These are phyloP conservation scores for Chloropicon primus DNA, from an alignment of 139 green algal species.

Conservation along the genomic window DNA sequence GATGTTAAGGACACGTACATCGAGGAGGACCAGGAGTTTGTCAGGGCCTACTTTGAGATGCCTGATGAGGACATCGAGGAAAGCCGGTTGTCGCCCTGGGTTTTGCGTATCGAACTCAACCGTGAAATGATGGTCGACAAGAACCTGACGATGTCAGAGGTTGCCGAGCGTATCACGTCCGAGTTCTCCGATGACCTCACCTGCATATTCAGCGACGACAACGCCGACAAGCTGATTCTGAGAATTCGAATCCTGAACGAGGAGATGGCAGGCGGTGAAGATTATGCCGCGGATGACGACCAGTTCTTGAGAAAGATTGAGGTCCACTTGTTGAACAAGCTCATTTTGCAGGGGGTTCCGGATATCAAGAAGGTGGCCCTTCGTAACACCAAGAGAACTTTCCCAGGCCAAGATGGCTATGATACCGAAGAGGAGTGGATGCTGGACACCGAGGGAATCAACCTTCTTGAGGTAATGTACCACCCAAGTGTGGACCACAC, in stretches of 20 bases:
- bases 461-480: constrained; percentile 81
- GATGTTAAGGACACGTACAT: constrained; percentile 68
- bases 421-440: constrained; percentile 76
- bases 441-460: constrained; percentile 95
- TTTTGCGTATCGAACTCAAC: constrained; percentile 91
- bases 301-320: constrained; percentile 68
- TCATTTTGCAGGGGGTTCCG: constrained; percentile 54
- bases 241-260: constrained; percentile 57
- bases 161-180: constrained; percentile 60
- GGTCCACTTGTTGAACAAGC: constrained; percentile 51
- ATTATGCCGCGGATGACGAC: constrained; percentile 27
- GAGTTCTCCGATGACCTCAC: constrained; percentile 83
- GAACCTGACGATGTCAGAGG: constrained; percentile 58
- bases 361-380: constrained; percentile 90
- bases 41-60: constrained; percentile 76
- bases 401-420: constrained; percentile 36
- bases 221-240: constrained; percentile 83
- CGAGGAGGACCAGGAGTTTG: constrained; percentile 73
- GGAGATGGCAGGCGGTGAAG: constrained; percentile 13
- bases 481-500: constrained; percentile 76
- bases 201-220: constrained; percentile 93
- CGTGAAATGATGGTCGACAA: constrained; percentile 90
- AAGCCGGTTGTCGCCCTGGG: constrained; percentile 70
- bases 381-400: constrained; percentile 56
- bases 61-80: constrained; percentile 64